These are phyloP conservation scores for Apophysomyces sp. DNA, from an alignment of 371 early-diverging fungal species.

Conservation along the genomic window DNA sequence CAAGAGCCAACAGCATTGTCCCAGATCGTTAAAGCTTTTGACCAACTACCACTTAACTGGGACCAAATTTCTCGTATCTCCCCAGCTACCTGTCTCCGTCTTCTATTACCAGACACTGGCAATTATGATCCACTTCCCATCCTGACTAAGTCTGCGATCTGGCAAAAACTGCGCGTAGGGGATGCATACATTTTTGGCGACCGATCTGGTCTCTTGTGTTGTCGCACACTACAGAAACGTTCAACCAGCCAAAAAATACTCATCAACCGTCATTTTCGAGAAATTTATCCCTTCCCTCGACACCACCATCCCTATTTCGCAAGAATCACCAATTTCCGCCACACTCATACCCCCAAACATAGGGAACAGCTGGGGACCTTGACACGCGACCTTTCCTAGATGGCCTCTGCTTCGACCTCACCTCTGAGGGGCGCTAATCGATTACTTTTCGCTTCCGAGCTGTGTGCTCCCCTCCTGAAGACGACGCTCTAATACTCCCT, in stretches of 20 bases:
- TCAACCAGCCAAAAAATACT: background rate
- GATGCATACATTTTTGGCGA: background rate
- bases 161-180: background rate
- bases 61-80: too few relatives aligned
- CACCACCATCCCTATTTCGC: background rate
- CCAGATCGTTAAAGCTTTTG: too few relatives aligned
- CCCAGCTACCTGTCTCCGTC: too few relatives aligned
- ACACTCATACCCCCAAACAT: background rate
- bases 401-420: background rate
- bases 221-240: background rate
- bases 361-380: background rate
- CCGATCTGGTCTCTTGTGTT: background rate
- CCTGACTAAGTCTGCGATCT: background rate
- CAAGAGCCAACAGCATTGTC: too few relatives aligned
- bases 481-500: background rate
- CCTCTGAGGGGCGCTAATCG: too few relatives aligned
- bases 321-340: too few relatives aligned
- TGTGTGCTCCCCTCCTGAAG: background rate
- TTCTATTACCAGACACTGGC: too few relatives aligned
- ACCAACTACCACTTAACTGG: too few relatives aligned
- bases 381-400: background rate
- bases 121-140: background rate
- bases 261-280: background rate
- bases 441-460: background rate
- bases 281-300: background rate